A percentile compares a stretch with the other conserved stretches of the same genome.
phyloP scores from a whole-genome alignment of 192 early-diverging fungal species.

The Backusella australiensis region DNA sequence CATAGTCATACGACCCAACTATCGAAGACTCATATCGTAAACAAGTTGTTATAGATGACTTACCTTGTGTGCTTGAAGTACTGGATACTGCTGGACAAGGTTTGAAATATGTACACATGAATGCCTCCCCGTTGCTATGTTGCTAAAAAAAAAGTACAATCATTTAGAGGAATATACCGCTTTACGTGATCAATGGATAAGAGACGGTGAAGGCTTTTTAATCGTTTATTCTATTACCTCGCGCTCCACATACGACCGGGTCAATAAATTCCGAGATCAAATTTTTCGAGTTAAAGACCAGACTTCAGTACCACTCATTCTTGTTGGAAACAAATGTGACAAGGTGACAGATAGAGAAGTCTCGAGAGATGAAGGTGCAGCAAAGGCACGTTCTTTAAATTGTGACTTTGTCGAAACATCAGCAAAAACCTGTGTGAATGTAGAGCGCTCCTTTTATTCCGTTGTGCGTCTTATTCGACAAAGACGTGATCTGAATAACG shows the following conservation, averaged over 20 bases:
- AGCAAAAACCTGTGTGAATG: conserved; percentile 83
- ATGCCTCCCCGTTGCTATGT: background rate
- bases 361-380: conserved; percentile 69
- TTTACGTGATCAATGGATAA: conserved; percentile 77
- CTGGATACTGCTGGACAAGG: conserved; percentile 92
- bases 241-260: conserved; percentile 76
- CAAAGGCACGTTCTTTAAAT: conserved; percentile 63
- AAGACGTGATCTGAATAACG: conserved; percentile 33
- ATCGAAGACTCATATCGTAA: conserved; percentile 98
- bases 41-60: conserved; percentile 95
- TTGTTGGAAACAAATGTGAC: conserved; percentile 92
- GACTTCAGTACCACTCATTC: conserved; percentile 75
- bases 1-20: conserved; percentile 92
- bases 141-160: background rate
- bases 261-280: conserved; percentile 77
- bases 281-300: conserved; percentile 83
- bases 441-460: conserved; percentile 80
- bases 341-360: conserved; percentile 75
- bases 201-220: conserved; percentile 77
- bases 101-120: conserved; percentile 1
- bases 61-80: conserved; percentile 95
- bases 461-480: conserved; percentile 71
- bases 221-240: conserved; percentile 85
- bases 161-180: conserved; percentile 67
- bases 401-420: conserved; percentile 84